Conservation (phyloP, 1,284 basidiomycete species). For the Ustilago esculenta region DNA sequence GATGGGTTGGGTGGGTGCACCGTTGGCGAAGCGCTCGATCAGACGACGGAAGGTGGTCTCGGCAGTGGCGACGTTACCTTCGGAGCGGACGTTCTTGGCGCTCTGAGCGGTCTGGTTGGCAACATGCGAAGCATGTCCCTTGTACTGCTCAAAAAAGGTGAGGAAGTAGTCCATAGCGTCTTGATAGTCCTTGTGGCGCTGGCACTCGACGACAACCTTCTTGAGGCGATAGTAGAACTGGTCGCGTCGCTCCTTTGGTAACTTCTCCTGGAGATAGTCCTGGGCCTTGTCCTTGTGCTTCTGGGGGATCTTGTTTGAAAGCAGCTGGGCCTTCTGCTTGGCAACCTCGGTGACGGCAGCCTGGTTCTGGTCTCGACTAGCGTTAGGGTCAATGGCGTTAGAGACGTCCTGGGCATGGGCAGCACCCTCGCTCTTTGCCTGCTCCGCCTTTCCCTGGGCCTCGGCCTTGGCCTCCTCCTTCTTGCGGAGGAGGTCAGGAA, state of each 20-base stretch:
- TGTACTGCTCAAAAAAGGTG: conserved; percentile 73
- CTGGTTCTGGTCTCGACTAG: conserved; percentile 67
- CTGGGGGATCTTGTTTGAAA: conserved; percentile 64
- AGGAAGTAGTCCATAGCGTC: conserved; percentile 70
- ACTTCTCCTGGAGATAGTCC: conserved; percentile 79
- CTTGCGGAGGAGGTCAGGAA: conserved; percentile 67
- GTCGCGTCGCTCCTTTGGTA: conserved; percentile 85
- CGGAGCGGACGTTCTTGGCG: conserved; percentile 71
- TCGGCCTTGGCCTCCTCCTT: conserved; percentile 60
- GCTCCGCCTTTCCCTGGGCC: conserved; percentile 49
- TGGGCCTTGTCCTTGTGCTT: conserved; percentile 61
- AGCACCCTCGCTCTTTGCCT: conserved; percentile 42
- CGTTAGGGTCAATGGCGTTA: conserved; percentile 58
- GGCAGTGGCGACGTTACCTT: conserved; percentile 69
- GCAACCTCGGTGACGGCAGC: conserved; percentile 68
- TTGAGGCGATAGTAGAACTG: conserved; percentile 82
- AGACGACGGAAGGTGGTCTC: conserved; percentile 70
- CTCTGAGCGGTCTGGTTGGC: conserved; percentile 70
- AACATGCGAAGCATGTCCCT: conserved; percentile 73
- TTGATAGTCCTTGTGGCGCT: conserved; percentile 90
- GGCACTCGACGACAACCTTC: conserved; percentile 91
- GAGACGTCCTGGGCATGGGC: conserved; percentile 48
- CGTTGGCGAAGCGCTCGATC: conserved; percentile 90
- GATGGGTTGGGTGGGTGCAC: conserved; percentile 73
- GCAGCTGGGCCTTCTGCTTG: conserved; percentile 68